phyloP scores from a whole-genome alignment of 257 asterid species.

The Fraxinus quadrangulata region DNA sequence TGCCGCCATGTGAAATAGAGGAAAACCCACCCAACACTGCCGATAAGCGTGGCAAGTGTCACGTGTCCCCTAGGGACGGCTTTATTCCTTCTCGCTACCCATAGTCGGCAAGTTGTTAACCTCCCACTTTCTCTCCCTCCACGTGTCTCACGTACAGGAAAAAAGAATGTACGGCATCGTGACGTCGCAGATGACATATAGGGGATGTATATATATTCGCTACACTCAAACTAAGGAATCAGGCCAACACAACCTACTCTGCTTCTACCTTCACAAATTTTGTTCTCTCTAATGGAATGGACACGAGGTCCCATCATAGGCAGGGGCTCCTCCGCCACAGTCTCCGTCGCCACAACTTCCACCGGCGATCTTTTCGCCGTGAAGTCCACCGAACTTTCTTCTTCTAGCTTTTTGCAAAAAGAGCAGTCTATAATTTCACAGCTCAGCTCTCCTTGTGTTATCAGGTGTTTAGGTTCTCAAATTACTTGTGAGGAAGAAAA shows the following conservation, averaged over 20 bases:
- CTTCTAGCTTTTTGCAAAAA: constrained; percentile 44
- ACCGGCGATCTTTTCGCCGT: constrained; percentile 68
- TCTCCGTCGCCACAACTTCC: constrained; percentile 54
- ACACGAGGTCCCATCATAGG: constrained; percentile 75
- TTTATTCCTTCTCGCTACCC: constrained; percentile 40
- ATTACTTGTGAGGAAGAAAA: constrained; percentile 31
- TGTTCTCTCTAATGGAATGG: constrained; percentile 57
- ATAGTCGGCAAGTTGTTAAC: constrained; percentile 27
- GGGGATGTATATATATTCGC: neutral
- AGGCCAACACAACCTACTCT: constrained; percentile 29
- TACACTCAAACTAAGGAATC: no score
- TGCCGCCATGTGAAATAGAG: constrained; percentile 21
- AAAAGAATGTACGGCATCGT: constrained; percentile 25
- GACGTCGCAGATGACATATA: constrained; percentile 29
- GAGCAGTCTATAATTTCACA: constrained; percentile 58
- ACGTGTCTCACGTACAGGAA: constrained; percentile 32
- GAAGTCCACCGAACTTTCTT: constrained; percentile 52
- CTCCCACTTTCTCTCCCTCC: constrained; percentile 30
- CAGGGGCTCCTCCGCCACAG: constrained; percentile 77
- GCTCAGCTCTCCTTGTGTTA: constrained; percentile 58
- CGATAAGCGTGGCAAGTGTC: constrained; percentile 34
- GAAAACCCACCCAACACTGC: neutral
- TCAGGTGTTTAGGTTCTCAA: constrained; percentile 60
- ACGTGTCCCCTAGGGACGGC: constrained; percentile 48
- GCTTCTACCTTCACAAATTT: neutral